These are phyloP conservation scores for Hyaloscypha bicolor DNA, from an alignment of 495 filamentous ascomycete genomes.

Conservation along the genomic window DNA sequence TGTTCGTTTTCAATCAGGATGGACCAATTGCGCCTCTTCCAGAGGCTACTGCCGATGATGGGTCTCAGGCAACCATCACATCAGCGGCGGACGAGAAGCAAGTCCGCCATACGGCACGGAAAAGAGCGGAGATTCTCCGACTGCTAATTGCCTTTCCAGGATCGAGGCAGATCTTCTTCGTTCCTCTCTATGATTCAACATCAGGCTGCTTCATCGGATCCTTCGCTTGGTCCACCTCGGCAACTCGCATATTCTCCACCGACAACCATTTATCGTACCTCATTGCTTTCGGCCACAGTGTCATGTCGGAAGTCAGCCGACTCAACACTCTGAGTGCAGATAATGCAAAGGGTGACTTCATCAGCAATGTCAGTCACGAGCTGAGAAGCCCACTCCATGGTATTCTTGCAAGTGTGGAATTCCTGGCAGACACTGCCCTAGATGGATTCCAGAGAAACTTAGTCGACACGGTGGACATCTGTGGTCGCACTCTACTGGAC, in stretches of 20 bases:
- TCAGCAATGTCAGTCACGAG: conserved; percentile 75
- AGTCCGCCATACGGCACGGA: conserved; percentile 18
- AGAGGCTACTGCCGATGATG: neutral
- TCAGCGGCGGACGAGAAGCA: conserved; percentile 22
- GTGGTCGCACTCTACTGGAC: conserved; percentile 69
- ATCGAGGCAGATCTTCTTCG: conserved; percentile 21
- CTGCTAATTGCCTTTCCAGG: conserved; percentile 21
- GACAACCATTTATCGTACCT: conserved; percentile 55
- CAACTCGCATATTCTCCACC: conserved; percentile 41
- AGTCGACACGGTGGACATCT: conserved; percentile 65
- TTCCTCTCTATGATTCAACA: conserved; percentile 23
- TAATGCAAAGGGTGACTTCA: conserved; percentile 64
- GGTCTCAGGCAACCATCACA: conserved; percentile 22
- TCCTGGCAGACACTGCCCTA: conserved; percentile 57
- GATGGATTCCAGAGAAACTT: conserved; percentile 52
- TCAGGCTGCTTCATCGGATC: conserved; percentile 25
- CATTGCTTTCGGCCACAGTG: conserved; percentile 52
- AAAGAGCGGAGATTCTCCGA: conserved; percentile 15
- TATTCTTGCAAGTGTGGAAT: conserved; percentile 63
- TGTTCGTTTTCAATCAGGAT: conserved; percentile 42
- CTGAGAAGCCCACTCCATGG: conserved; percentile 71
- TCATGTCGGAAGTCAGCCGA: conserved; percentile 56
- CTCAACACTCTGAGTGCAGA: conserved; percentile 46
- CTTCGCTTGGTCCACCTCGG: conserved; percentile 60
- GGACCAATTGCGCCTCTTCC: conserved; percentile 30